phyloP scores from a whole-genome alignment of 371 early-diverging fungal genomes.

The Circinella minor region DNA sequence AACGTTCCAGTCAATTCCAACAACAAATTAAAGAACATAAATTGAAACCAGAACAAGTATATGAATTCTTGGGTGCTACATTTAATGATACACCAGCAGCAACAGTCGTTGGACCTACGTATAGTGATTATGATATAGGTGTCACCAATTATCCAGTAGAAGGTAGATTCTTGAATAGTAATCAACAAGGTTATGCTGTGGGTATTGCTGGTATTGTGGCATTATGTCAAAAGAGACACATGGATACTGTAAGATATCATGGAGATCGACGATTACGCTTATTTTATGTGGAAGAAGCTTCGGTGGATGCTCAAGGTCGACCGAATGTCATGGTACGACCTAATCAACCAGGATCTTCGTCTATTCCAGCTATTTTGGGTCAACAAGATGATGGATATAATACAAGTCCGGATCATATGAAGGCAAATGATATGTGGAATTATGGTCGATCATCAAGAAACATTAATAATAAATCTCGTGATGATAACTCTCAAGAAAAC shows the following conservation, averaged over 20 bases:
- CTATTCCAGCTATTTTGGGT: slow-evolving; percentile 15
- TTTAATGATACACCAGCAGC: slow-evolving; percentile 22
- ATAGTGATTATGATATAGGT: slow-evolving; percentile 38
- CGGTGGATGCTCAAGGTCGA: slow-evolving; percentile 65
- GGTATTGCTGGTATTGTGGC: slow-evolving; percentile 76
- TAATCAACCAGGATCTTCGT: slow-evolving; percentile 5
- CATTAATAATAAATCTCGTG: not conserved
- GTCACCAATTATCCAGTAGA: slow-evolving; percentile 49
- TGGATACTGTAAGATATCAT: slow-evolving; percentile 28
- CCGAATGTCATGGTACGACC: slow-evolving; percentile 56
- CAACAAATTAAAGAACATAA: slow-evolving; percentile 43
- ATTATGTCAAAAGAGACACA: slow-evolving; percentile 40
- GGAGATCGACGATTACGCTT: slow-evolving; percentile 51
- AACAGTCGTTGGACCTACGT: slow-evolving; percentile 38
- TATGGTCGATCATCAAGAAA: not conserved
- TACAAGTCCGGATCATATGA: slow-evolving; percentile 15
- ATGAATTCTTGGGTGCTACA: slow-evolving; percentile 30
- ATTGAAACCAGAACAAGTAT: slow-evolving; percentile 39
- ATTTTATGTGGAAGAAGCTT: slow-evolving; percentile 70
- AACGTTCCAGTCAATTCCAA: slow-evolving; percentile 61
- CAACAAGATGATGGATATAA: not conserved
- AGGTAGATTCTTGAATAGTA: slow-evolving; percentile 69
- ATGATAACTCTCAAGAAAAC: slow-evolving; percentile 21
- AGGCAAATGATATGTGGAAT: slow-evolving; percentile 26
- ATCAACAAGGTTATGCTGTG: slow-evolving; percentile 51